phyloP scores from a whole-genome alignment of 177 flowering plant species.

The Vitis hybrid region DNA sequence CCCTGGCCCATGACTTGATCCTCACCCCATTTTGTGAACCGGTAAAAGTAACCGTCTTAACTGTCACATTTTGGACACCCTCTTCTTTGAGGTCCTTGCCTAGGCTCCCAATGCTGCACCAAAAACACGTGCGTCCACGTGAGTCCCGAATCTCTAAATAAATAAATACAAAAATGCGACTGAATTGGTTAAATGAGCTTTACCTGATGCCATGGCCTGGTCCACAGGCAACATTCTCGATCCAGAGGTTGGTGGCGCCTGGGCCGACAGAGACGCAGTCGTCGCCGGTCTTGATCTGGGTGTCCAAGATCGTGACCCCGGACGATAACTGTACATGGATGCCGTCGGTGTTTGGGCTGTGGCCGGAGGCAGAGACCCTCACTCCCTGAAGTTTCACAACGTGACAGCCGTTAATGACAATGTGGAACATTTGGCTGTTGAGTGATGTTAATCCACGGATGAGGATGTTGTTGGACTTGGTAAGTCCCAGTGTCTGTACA shows the following conservation, averaged over 20 bases:
- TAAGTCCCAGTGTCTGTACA: slow-evolving; percentile 45
- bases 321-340: slow-evolving; percentile 59
- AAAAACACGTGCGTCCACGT: not conserved
- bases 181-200: not conserved
- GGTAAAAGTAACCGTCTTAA: slow-evolving; percentile 37
- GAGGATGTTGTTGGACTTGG: slow-evolving; percentile 40
- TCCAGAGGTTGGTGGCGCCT: slow-evolving; percentile 57
- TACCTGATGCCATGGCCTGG: slow-evolving; percentile 91
- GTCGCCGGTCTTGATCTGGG: slow-evolving; percentile 63
- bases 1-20: slow-evolving; percentile 66
- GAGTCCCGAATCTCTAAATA: not conserved
- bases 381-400: slow-evolving; percentile 43
- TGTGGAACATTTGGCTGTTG: slow-evolving; percentile 63
- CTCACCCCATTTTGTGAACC: slow-evolving; percentile 60
- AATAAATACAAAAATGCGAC: not conserved
- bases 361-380: slow-evolving; percentile 47
- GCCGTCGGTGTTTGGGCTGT: slow-evolving; percentile 86
- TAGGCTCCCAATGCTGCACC: slow-evolving; percentile 62
- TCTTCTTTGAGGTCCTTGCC: slow-evolving; percentile 43
- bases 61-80: slow-evolving; percentile 66
- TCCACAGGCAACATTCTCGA: slow-evolving; percentile 62
- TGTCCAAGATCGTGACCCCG: slow-evolving; percentile 44
- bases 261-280: slow-evolving; percentile 77
- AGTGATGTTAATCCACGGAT: slow-evolving; percentile 48
- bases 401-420: slow-evolving; percentile 50